Conservation (phyloP, 2,329 filamentous ascomycete genomes). For the Pseudocercospora vitis region DNA sequence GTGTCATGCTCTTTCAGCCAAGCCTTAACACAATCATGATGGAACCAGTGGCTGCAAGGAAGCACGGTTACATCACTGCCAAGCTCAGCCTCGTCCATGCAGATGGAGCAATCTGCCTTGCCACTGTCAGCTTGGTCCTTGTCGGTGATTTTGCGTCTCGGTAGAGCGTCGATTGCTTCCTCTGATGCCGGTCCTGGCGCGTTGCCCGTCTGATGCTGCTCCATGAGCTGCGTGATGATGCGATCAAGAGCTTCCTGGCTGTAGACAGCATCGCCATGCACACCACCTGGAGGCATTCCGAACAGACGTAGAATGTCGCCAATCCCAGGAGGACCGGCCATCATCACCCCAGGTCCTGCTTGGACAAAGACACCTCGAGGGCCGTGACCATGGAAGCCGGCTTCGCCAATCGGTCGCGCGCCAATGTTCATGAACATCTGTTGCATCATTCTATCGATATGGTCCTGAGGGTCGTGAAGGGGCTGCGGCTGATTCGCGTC, state of each 20-base stretch:
- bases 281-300: conserved; percentile 44
- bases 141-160: conserved; percentile 66
- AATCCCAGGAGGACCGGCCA: conserved; percentile 15
- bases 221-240: conserved; percentile 85
- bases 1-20: conserved; percentile 93
- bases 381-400: conserved; percentile 10
- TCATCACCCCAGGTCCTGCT: conserved; percentile 9
- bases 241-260: conserved; percentile 87
- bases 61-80: conserved; percentile 74
- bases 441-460: conserved; percentile 34
- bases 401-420: conserved; percentile 19
- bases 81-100: conserved; percentile 78
- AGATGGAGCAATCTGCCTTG: conserved; percentile 83
- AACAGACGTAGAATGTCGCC: conserved; percentile 28
- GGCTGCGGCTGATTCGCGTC: conserved; percentile 54
- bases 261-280: conserved; percentile 77
- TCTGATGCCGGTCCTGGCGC: conserved; percentile 79
- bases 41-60: conserved; percentile 93
- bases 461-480: conserved; percentile 36
- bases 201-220: conserved; percentile 72
- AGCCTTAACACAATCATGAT: conserved; percentile 73
- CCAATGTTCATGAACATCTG: conserved; percentile 38
- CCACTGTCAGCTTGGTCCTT: conserved; percentile 69
- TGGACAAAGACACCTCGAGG: conserved; percentile 16
- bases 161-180: conserved; percentile 70